Conservation (phyloP, 768 basidiomycete species). For the Agrocybe praecox region DNA sequence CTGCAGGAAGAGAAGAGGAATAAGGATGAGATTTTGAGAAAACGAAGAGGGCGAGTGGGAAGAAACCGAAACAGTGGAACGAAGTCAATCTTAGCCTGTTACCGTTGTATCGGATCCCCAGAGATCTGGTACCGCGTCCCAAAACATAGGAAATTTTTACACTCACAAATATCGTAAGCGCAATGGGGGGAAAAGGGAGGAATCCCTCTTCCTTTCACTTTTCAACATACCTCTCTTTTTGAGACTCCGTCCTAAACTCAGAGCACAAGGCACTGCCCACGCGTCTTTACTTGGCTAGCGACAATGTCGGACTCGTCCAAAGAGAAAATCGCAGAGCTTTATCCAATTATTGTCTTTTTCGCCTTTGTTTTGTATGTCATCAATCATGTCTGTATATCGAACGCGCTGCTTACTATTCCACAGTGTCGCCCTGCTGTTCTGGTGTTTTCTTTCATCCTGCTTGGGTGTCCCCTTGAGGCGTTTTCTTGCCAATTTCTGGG, state of each 20-base stretch:
- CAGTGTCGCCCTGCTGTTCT: slow-evolving; percentile 47
- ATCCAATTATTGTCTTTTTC: slow-evolving; percentile 47
- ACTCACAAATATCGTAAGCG: no score
- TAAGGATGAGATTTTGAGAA: slow-evolving; percentile 26
- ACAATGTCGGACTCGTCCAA: slow-evolving; percentile 13
- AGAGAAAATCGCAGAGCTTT: slow-evolving; percentile 32
- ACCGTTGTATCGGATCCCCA: slow-evolving; percentile 33
- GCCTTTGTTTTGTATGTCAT: slow-evolving; percentile 48
- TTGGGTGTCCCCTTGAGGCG: slow-evolving; percentile 53
- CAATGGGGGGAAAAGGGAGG: no score
- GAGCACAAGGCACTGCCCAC: not conserved
- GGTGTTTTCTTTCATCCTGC: slow-evolving; percentile 74
- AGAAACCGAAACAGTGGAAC: slow-evolving; percentile 46
- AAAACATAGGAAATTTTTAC: slow-evolving; percentile 5
- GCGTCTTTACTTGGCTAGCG: not conserved
- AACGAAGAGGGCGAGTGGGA: slow-evolving; percentile 22
- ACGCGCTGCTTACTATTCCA: not conserved
- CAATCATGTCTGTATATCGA: not conserved
- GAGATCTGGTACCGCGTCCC: slow-evolving; percentile 12
- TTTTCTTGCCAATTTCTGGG: slow-evolving; percentile 50
- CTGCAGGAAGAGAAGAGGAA: slow-evolving; percentile 27
- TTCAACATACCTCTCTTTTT: slow-evolving; percentile 7
- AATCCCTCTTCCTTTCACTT: not conserved
- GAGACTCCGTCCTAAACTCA: slow-evolving; percentile 25
- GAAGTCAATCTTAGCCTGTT: slow-evolving; percentile 36